Base-by-base conservation (phyloP, 129 eudicot genomes). In the Arctium lappa region DNA sequence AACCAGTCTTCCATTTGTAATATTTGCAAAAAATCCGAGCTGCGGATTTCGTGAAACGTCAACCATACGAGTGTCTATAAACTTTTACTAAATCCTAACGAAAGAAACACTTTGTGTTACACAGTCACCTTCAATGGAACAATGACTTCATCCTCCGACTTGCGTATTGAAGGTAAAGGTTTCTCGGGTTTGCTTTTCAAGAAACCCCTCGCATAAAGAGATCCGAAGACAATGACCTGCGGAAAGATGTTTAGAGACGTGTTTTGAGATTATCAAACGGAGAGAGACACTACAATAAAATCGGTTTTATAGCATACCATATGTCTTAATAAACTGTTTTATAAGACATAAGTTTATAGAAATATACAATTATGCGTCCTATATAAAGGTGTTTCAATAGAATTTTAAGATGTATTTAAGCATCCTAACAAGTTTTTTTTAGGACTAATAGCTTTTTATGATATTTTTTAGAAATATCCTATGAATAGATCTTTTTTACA, bases 171-270 rank as follows among this genome's bases (percentile, higher is more conserved):
- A 12, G 92, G 87, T 70, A 80, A 42, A 8, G 90, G 88, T 72
- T 74, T 90, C 22, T 82, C 88, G n/a, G 93, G 89, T 73, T 81
- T 93, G 12, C 79, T 85, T 85, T 76, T 89, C 71, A 89, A 80
- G 86, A 91, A 96, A 81, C 88, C 86, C 80, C 87, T 90, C 2
- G 92, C 88, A 77, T 96, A 96, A 48, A 96, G 91, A 36, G 98
- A 84, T 22, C 97, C 97, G 34, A 96, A 96, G 40, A 96, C 99
- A 66, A 93, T 89, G 34, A 93, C 97, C 99, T 96, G 90, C 34
- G 15, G 2, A 73, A 86, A 2, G 27, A 76, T 69, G 79, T 71
- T 37, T 18, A 80, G 63, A 48, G n/a, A 46, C 31, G 22, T 77
- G 65, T 13, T 32, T 36, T 29, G 18, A 60, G 75, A 29, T 77